Conservation (phyloP, 2,329 filamentous ascomycete species). For the Gliomastix tumulicola region DNA sequence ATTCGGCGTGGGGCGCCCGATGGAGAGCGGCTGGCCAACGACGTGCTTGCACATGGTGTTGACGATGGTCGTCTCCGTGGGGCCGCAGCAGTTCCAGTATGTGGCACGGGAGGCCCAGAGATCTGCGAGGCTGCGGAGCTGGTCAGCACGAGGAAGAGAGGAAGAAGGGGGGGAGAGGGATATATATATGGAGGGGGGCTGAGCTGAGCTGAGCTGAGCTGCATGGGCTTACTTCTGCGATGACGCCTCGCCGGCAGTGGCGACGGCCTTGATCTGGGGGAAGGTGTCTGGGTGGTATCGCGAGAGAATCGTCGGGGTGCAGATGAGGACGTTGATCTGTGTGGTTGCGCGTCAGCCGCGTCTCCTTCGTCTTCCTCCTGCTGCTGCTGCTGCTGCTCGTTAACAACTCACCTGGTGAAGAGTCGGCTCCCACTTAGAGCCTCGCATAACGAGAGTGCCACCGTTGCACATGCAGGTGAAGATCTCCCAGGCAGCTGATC, state of each 20-base stretch:
- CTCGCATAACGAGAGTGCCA: conserved; percentile 46
- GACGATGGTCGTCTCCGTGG: conserved; percentile 53
- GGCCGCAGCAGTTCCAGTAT: conserved; percentile 52
- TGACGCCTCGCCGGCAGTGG: conserved; percentile 49
- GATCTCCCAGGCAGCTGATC: conserved; percentile 52
- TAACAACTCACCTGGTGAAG: conserved; percentile 30
- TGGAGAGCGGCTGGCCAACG: conserved; percentile 37
- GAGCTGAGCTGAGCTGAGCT: neutral
- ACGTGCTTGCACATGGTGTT: conserved; percentile 48
- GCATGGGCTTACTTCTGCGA: conserved; percentile 26
- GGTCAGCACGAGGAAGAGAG: too few species aligned
- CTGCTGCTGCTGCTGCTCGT: neutral
- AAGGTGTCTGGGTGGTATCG: conserved; percentile 38
- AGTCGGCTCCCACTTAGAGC: conserved; percentile 38
- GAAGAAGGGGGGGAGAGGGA: too few species aligned
- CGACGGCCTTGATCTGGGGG: conserved; percentile 43
- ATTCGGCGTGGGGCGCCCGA: conserved; percentile 49
- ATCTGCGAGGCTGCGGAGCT: conserved; percentile 35
- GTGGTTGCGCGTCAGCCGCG: neutral
- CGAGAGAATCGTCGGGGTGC: conserved; percentile 46
- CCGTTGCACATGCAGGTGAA: conserved; percentile 49
- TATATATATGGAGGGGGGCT: too few species aligned
- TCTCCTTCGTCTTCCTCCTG: neutral
- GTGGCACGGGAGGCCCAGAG: conserved; percentile 41
- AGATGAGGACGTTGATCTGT: conserved; percentile 45